Evolutionary conservation across 2,329 filamentous ascomycete species (phyloP), one percentile per base, ranked within the genome.

Genomic region (Hypoxylon sp.): DNA sequence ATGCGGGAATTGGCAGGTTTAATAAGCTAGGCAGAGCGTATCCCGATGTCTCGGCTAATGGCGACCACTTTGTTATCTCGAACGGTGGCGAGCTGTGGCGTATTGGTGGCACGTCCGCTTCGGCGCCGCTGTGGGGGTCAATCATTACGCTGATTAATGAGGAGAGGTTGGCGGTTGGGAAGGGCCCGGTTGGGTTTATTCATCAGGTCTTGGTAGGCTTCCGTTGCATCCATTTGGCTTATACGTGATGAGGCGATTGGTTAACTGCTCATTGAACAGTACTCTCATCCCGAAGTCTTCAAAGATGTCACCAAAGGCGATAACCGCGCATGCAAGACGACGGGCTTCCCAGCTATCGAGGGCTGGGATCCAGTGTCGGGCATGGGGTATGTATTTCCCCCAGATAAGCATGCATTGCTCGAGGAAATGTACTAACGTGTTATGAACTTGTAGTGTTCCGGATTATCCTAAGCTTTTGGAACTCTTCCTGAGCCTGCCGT

Each of bases 131-230:
- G 1, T 82, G 83, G 67, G 83, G 80, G 0, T 75, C 81, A 0
- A n/a, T 76, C n/a, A 70, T 87, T 27, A 86, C 82, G 1, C 70
- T 84, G 68, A 77, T 86, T 34, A 85, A 85, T 64, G 84, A 86
- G 71, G 82, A 82, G 70, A 75, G 84, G 21, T 70, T 85, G 23
- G 78, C 78, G 6, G 76, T 72, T 0, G 80, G 80, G 1, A 85
- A 85, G 74, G 73, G 77, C 4, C 75, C 83, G 0, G 78, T 87
- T 9, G 85, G 84, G 0, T 87, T 87, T 67, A 73, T 87, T 19
- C 84, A 87, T 53, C 84, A 81, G 0, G 80, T 81, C 41, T 71
- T 86, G 56, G 70, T 71, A 58, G 61, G 69, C 61, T 25, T 45
- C 5, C 7, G 4, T n/a, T 30, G n/a, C n/a, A n/a, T n/a, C n/a